phyloP scores from a whole-genome alignment of 2,329 filamentous ascomycete species.

The Ophiostoma sp. region DNA sequence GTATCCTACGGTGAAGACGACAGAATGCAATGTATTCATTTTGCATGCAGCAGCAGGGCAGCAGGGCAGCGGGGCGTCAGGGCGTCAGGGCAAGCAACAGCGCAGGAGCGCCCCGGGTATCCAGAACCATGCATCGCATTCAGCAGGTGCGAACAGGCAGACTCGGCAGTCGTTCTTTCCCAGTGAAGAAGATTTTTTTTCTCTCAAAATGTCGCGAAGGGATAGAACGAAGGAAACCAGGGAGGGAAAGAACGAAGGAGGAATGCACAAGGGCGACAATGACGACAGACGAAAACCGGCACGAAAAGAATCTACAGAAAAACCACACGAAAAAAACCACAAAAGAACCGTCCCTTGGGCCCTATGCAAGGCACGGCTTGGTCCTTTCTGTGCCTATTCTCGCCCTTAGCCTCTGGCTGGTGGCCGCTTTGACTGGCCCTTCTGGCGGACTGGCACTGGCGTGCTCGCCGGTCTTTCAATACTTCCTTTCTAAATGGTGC shows the following conservation, averaged over 20 bases:
- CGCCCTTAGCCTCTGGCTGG: not conserved
- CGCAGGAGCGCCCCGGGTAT: not conserved
- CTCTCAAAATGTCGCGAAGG: not conserved
- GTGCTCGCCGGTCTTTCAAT: not conserved
- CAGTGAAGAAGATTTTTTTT: not conserved
- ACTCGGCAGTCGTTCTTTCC: not conserved
- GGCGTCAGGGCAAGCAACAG: not conserved
- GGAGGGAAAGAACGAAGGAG: not conserved
- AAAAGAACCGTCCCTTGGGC: not conserved
- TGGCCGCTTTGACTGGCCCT: constrained; percentile 14
- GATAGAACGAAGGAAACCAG: not conserved
- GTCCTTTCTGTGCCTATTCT: not conserved
- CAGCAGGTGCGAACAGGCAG: constrained; percentile 11
- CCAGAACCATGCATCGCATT: constrained; percentile 15
- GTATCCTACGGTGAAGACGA: not conserved
- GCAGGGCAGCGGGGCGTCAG: not conserved
- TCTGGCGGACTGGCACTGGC: not conserved
- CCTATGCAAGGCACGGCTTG: constrained; percentile 8
- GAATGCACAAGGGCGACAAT: not conserved
- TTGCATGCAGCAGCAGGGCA: not conserved
- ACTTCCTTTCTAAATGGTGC: not conserved
- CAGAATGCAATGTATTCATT: not conserved
- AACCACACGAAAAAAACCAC: not conserved
- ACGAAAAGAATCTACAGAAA: not conserved
- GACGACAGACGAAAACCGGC: not conserved